Conservation (phyloP, 345 rosid genomes). For the Linum tenue region DNA sequence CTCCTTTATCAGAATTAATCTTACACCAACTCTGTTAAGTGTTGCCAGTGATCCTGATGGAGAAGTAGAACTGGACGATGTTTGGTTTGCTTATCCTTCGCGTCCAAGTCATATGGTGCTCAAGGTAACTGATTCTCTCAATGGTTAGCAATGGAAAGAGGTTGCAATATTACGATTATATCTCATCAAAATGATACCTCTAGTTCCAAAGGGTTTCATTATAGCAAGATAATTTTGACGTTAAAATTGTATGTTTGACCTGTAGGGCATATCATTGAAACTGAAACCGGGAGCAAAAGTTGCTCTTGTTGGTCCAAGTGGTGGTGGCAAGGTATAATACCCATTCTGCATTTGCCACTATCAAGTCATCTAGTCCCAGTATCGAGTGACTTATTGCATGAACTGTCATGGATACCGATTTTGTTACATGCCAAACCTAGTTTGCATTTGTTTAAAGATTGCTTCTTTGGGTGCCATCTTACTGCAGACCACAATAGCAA, state of each 20-base stretch:
- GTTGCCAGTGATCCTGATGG: constrained; percentile 63
- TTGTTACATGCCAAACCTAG: too few species aligned
- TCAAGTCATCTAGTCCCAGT: too few species aligned
- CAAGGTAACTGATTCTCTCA: constrained; percentile 41
- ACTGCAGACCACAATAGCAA: constrained; percentile 88
- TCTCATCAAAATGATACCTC: too few species aligned
- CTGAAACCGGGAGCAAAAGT: constrained; percentile 75
- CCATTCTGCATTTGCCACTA: too few species aligned
- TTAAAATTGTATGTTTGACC: background rate
- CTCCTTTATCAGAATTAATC: too few species aligned
- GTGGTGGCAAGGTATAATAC: constrained; percentile 76
- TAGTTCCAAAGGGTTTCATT: too few species aligned
- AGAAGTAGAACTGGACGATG: constrained; percentile 75
- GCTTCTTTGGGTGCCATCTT: background rate
- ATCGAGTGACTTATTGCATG: too few species aligned
- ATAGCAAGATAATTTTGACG: too few species aligned
- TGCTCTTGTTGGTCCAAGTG: constrained; percentile 96
- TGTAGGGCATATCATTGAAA: constrained; percentile 80
- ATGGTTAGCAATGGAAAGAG: background rate
- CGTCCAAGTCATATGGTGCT: constrained; percentile 88
- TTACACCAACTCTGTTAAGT: too few species aligned
- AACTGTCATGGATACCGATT: too few species aligned
- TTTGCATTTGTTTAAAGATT: too few species aligned
- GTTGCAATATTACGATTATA: too few species aligned
- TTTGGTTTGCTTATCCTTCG: constrained; percentile 97